These are phyloP conservation scores for Alternaria viburni DNA, from an alignment of 2,329 filamentous ascomycete species.

Conservation along the genomic window DNA sequence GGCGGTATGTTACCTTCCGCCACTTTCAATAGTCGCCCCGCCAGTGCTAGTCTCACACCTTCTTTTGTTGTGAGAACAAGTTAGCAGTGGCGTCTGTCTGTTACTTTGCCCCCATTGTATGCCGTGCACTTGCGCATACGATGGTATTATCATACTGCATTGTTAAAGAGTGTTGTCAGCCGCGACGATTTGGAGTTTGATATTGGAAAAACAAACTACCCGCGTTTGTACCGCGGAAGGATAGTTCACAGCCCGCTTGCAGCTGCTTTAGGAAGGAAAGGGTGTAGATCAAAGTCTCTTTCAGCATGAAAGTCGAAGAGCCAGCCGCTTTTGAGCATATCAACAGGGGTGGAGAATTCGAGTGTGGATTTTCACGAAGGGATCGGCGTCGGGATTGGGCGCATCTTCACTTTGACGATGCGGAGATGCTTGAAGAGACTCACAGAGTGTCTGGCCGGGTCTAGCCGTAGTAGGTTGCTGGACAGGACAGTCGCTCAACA, in stretches of 20 bases:
- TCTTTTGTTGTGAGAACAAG: neutral
- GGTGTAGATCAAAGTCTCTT: constrained; percentile 1
- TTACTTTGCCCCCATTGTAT: neutral
- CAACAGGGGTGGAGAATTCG: neutral
- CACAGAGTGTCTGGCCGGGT: neutral
- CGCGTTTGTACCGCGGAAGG: neutral
- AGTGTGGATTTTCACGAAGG: neutral
- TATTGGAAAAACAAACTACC: constrained; percentile 1
- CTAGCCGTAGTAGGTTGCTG: neutral
- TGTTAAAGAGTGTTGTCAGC: neutral
- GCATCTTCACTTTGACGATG: neutral
- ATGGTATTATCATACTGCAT: neutral
- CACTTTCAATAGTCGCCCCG: neutral
- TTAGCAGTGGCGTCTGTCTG: neutral
- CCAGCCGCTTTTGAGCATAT: neutral
- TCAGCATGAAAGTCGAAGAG: neutral
- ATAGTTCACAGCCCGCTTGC: neutral
- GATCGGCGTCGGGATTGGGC: constrained; percentile 1
- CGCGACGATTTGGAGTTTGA: neutral
- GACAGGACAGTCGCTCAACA: neutral
- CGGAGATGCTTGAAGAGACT: neutral
- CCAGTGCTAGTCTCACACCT: neutral
- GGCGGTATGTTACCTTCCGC: neutral
- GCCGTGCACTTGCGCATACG: neutral
- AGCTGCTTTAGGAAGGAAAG: neutral